Percentiles rank a stretch among this genome's conserved stretches.
Evolutionary conservation across 257 asterid species (phyloP).

Genomic region (Sherardia arvensis): DNA sequence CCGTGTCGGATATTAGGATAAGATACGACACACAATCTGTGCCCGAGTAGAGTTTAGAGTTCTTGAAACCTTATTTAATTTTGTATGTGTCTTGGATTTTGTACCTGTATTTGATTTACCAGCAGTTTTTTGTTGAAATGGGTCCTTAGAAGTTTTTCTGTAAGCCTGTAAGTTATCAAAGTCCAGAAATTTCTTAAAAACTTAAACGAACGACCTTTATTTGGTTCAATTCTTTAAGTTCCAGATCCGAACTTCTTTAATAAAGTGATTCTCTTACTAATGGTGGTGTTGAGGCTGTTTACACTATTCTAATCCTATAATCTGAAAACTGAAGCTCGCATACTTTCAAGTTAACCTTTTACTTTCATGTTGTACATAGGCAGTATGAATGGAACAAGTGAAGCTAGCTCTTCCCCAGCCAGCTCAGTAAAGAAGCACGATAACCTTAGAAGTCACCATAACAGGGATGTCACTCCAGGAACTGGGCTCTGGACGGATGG

Average conservation of each 20-base stretch:
- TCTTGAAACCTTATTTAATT: background rate
- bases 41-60: background rate
- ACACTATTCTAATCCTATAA: background rate
- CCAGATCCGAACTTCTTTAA: background rate
- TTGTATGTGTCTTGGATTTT: background rate
- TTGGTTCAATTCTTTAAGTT: background rate
- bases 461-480: constrained; percentile 46
- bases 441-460: constrained; percentile 32
- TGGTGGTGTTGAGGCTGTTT: background rate
- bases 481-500: constrained; percentile 81
- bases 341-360: background rate
- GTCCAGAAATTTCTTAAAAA: no score
- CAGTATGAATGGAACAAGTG: constrained; percentile 30
- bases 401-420: constrained; percentile 32
- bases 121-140: background rate
- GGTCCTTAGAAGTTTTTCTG: background rate
- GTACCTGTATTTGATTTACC: background rate
- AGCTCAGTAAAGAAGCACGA: constrained; percentile 38
- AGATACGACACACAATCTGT: no score
- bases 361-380: constrained; percentile 5
- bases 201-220: background rate
- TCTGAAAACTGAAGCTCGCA: background rate
- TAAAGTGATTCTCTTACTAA: no score
- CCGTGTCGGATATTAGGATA: no score
- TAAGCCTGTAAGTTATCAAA: background rate